These are phyloP conservation scores for Pythium periplocum DNA, from an alignment of 352 stramenopile genomes.

Conservation along the genomic window DNA sequence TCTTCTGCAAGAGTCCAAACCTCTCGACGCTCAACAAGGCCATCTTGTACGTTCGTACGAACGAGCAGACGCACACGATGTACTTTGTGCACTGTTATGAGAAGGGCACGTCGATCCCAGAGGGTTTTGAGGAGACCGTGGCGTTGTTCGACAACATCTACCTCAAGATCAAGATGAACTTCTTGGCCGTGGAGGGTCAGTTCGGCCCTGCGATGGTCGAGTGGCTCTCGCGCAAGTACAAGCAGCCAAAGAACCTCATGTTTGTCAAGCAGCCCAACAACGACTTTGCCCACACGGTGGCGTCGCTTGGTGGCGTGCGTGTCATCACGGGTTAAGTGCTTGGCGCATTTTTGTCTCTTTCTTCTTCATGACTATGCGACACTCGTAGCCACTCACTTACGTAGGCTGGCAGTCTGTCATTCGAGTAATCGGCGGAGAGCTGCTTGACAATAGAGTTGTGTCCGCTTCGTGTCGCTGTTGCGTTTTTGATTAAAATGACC, in stretches of 20 bases:
- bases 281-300: constrained; percentile 91
- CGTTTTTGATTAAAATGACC: background rate
- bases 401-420: too few relatives aligned
- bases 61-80: constrained; percentile 89
- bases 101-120: constrained; percentile 41
- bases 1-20: constrained; percentile 92
- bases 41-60: constrained; percentile 93
- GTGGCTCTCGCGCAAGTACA: constrained; percentile 87
- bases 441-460: too few relatives aligned
- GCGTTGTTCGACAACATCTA: constrained; percentile 92
- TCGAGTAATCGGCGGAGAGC: too few relatives aligned
- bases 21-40: constrained; percentile 94
- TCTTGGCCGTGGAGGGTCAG: constrained; percentile 82
- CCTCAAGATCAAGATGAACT: constrained; percentile 93
- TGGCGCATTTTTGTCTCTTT: background rate
- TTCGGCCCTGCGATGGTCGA: constrained; percentile 90
- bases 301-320: constrained; percentile 87
- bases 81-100: constrained; percentile 90
- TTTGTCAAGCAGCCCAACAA: constrained; percentile 96
- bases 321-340: constrained; percentile 81
- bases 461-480: background rate
- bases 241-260: constrained; percentile 93
- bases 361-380: background rate
- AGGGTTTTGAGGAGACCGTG: constrained; percentile 83
- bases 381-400: too few relatives aligned